A percentile compares a stretch with the other conserved stretches of the same genome.
These are phyloP conservation scores for Neolentinus lepideus DNA, from an alignment of 1,284 basidiomycete species.

Conservation along the genomic window DNA sequence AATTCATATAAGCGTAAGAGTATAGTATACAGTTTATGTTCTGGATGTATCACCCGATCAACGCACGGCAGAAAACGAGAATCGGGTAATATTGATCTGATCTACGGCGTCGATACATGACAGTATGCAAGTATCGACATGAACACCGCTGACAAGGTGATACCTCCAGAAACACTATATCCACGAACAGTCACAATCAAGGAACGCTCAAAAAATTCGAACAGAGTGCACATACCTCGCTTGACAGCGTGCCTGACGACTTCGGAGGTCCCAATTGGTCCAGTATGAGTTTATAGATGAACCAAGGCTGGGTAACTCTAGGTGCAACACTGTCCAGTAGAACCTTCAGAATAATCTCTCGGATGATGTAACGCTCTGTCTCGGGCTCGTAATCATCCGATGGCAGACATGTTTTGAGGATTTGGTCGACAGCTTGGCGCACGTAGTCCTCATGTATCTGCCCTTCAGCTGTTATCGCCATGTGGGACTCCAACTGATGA, in stretches of 20 bases:
- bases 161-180: not conserved
- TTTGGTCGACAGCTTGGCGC: conserved; percentile 64
- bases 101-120: not conserved
- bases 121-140: not conserved
- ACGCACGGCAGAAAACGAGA: not conserved
- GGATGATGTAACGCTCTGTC: conserved; percentile 64
- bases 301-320: conserved; percentile 75
- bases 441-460: conserved; percentile 67
- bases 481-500: conserved; percentile 72
- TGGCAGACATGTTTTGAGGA: conserved; percentile 63
- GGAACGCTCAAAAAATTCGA: not conserved
- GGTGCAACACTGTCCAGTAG: conserved; percentile 60
- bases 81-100: not conserved
- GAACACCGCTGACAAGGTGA: not conserved
- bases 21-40: not conserved
- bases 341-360: conserved; percentile 72
- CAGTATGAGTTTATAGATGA: conserved; percentile 60
- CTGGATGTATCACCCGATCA: not conserved
- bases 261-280: conserved; percentile 43
- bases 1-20: not conserved
- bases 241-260: conserved; percentile 9
- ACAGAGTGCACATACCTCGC: conserved; percentile 22
- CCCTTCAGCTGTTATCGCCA: conserved; percentile 62
- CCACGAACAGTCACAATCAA: not conserved
- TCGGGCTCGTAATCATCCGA: conserved; percentile 63